A percentile compares a stretch with the other conserved stretches of the same genome.
These are phyloP conservation scores for Flaveria sonorensis DNA, from an alignment of 129 eudicot genomes.

Conservation along the genomic window DNA sequence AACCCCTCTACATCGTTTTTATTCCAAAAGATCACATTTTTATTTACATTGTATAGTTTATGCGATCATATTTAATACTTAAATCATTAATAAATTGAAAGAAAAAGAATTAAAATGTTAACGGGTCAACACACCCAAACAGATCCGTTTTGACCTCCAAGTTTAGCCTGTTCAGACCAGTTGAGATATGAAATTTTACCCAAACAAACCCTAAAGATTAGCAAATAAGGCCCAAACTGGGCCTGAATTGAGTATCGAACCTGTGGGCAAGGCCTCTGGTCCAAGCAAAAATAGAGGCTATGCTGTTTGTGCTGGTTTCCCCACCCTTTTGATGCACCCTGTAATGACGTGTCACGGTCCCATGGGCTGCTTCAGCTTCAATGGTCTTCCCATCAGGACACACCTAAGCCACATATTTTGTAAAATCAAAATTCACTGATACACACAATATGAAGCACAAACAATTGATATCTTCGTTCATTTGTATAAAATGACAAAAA, in stretches of 20 bases:
- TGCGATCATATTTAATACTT: background rate
- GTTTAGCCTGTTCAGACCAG: background rate
- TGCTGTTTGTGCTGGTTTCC: conserved; percentile 96
- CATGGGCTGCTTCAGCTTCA: conserved; percentile 99
- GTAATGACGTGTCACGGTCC: conserved; percentile 92
- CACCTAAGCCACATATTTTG: conserved; percentile 47
- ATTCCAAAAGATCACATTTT: background rate
- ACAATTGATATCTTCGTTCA: background rate
- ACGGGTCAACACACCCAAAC: background rate
- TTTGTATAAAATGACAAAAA: background rate
- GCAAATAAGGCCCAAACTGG: background rate
- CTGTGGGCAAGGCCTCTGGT: conserved; percentile 97
- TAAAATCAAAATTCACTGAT: background rate
- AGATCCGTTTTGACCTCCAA: background rate
- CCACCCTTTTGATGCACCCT: conserved; percentile 97
- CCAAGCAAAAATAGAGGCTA: conserved; percentile 98
- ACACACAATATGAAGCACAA: conserved; percentile 2
- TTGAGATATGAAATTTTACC: background rate
- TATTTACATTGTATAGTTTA: background rate
- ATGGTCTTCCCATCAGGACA: conserved; percentile 99
- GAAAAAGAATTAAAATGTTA: background rate
- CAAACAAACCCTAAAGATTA: background rate
- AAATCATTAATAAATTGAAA: background rate
- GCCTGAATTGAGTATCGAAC: conserved; percentile 27
- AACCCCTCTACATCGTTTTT: background rate